Percentiles rank a stretch among this genome's conserved stretches.
These are phyloP conservation scores for Zopfia rhizophila DNA, from an alignment of 2,329 filamentous ascomycete species.

Conservation along the genomic window DNA sequence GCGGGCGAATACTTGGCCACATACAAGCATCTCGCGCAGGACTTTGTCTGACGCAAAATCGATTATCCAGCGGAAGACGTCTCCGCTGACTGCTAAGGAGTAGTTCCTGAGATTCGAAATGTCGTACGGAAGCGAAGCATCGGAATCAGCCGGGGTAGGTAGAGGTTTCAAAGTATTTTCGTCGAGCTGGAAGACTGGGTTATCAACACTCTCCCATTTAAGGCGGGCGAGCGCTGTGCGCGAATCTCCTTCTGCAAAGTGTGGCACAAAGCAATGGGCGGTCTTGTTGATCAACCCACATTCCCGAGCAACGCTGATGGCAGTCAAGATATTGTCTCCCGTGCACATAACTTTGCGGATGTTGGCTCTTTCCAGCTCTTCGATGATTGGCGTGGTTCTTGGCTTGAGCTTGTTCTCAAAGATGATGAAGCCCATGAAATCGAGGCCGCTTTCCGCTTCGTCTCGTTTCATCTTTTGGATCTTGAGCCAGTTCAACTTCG, in stretches of 20 bases:
- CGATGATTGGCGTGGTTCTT: slow-evolving; percentile 81
- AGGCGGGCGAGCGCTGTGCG: slow-evolving; percentile 78
- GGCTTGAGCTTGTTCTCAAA: slow-evolving; percentile 99
- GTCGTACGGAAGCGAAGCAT: slow-evolving; percentile 87
- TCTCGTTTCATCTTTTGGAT: slow-evolving; percentile 91
- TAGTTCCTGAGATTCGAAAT: slow-evolving; percentile 85
- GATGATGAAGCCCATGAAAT: slow-evolving; percentile 95
- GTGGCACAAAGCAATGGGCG: slow-evolving; percentile 91
- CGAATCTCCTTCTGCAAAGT: slow-evolving; percentile 82
- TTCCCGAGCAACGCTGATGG: slow-evolving; percentile 93
- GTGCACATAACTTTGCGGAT: slow-evolving; percentile 97
- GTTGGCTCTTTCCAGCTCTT: slow-evolving; percentile 82
- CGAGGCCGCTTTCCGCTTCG: slow-evolving; percentile 83
- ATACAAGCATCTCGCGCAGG: slow-evolving; percentile 86
- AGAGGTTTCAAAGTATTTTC: slow-evolving; percentile 82
- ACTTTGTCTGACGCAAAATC: slow-evolving; percentile 88
- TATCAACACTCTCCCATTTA: slow-evolving; percentile 95
- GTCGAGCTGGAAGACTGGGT: slow-evolving; percentile 80
- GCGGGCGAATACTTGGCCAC: slow-evolving; percentile 91
- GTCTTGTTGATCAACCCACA: slow-evolving; percentile 83
- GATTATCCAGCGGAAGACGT: slow-evolving; percentile 96
- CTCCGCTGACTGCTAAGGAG: slow-evolving; percentile 87
- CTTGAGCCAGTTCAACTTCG: slow-evolving; percentile 91
- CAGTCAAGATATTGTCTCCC: slow-evolving; percentile 96
- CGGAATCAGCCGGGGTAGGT: slow-evolving; percentile 74